Conservation (phyloP, 768 basidiomycete genomes). For the Neoboletus subvelutipes region DNA sequence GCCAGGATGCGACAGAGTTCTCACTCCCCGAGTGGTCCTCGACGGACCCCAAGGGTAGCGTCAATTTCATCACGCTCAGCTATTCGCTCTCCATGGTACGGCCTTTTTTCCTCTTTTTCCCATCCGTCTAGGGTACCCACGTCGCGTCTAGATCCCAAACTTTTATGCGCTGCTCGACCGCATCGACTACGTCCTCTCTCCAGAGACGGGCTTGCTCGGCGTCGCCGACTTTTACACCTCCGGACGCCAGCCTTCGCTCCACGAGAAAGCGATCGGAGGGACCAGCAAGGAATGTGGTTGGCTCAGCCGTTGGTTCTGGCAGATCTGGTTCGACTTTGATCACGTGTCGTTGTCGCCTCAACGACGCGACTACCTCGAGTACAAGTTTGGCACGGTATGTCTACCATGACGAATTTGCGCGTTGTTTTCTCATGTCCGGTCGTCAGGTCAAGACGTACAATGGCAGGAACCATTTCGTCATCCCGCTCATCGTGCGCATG, state of each 20-base stretch:
- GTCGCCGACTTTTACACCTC: slow-evolving; percentile 78
- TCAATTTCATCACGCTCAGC: slow-evolving; percentile 54
- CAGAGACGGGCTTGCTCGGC: slow-evolving; percentile 55
- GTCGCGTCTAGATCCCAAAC: slow-evolving; percentile 47
- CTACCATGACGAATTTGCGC: not conserved
- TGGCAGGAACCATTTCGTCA: slow-evolving; percentile 65
- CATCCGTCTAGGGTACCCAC: not conserved
- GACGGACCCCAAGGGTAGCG: slow-evolving; percentile 51
- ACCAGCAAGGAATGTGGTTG: slow-evolving; percentile 59
- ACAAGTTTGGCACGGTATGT: slow-evolving; percentile 70
- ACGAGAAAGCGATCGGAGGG: slow-evolving; percentile 64
- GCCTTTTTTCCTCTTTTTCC: slow-evolving; percentile 2
- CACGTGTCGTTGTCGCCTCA: slow-evolving; percentile 55
- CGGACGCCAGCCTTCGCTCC: slow-evolving; percentile 50
- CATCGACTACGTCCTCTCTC: slow-evolving; percentile 61
- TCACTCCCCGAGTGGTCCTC: slow-evolving; percentile 57
- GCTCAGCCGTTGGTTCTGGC: slow-evolving; percentile 77
- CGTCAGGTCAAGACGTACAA: slow-evolving; percentile 62
- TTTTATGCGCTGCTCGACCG: slow-evolving; percentile 69
- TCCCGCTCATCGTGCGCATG: slow-evolving; percentile 69
- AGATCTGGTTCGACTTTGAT: slow-evolving; percentile 65
- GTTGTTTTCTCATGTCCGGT: not conserved
- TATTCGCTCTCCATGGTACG: slow-evolving; percentile 57
- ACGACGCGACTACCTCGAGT: slow-evolving; percentile 71
- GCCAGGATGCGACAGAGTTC: slow-evolving; percentile 72